Percentiles rank a stretch among this genome's conserved stretches.
phyloP scores from a whole-genome alignment of 225 moss, liverwort and hornwort genomes.

The Anthoceros angustus region DNA sequence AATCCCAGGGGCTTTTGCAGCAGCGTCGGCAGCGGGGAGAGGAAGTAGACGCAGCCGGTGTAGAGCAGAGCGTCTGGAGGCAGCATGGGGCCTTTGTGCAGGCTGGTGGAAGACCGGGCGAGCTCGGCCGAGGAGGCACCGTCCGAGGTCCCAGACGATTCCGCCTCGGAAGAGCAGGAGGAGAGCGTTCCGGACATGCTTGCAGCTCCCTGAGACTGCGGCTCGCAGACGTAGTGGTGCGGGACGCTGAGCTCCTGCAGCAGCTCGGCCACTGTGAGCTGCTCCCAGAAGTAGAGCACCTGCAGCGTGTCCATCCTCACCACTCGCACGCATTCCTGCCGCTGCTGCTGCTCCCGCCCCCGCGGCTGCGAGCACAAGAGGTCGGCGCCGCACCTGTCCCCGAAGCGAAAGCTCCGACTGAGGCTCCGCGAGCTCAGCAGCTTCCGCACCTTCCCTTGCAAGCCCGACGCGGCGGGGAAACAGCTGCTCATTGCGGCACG shows the following conservation, averaged over 20 bases:
- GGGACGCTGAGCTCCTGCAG: conserved; percentile 1
- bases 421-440: background rate
- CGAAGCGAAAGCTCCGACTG: background rate
- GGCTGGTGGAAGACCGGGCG: background rate
- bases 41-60: background rate
- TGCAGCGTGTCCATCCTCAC: background rate
- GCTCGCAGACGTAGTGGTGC: background rate
- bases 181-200: too few relatives aligned
- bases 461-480: too few relatives aligned
- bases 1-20: background rate
- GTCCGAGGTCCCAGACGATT: too few relatives aligned
- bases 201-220: too few relatives aligned
- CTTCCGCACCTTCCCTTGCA: background rate
- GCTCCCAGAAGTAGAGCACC: background rate
- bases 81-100: background rate
- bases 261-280: background rate
- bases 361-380: background rate
- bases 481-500: too few relatives aligned
- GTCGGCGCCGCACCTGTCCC: background rate
- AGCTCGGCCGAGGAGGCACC: background rate
- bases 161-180: too few relatives aligned
- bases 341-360: background rate
- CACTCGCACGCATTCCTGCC: background rate
- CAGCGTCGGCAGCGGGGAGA: background rate
- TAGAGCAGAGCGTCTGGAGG: background rate